Evolutionary conservation across 306 rosid genomes (phyloP), one percentile per base, ranked within the genome.

Genomic region (Quercus wislizeni): DNA sequence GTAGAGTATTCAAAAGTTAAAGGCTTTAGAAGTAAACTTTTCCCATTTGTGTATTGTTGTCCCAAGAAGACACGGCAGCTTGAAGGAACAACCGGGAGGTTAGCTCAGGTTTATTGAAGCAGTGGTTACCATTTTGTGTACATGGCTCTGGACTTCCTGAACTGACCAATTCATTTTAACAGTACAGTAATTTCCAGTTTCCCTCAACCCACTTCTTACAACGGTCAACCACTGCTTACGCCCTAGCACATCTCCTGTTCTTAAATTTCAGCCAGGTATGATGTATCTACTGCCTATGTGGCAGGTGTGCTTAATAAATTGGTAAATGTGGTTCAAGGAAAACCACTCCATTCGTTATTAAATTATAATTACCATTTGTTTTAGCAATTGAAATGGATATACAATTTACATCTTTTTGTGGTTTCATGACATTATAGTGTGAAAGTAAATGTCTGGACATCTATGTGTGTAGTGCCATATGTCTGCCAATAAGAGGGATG

Each of bases 1-100:
- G 84, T 82, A 91, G 91, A 81, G 85, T 88, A 43, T 89, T 89
- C 77, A 31, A 55, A 1, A 77, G 82, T 82, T 88, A 86, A 87
- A 79, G 74, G 87, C 75, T 86, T 73, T 72, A 62, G 74, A 55
- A 21, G 21, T 46, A 27, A 76, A 69, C 68, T 5, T 52, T 52
- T 15, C 46, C 64, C 20, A 2, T 76, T 62, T 79, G 56, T 27
- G 54, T 49, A 49, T 10, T 3, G 20, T 5, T 31, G 54, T 25
- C 71, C 27, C 46, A 21, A 79, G 74, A 14, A 27, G 20, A 30
- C 70, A 64, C n/a, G 2, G 25, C 54, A 61, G 12, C 67, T 61
- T 13, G 18, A 28, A 31, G 17, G 74, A 41, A 76, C 59, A 49
- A 49, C 43, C 3, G 5, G 28, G 63, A 76, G 51, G 4, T 31